A percentile compares a stretch with the other conserved stretches of the same genome.
Conservation (phyloP, 2,329 filamentous ascomycete genomes). For the Penicillium sp. region DNA sequence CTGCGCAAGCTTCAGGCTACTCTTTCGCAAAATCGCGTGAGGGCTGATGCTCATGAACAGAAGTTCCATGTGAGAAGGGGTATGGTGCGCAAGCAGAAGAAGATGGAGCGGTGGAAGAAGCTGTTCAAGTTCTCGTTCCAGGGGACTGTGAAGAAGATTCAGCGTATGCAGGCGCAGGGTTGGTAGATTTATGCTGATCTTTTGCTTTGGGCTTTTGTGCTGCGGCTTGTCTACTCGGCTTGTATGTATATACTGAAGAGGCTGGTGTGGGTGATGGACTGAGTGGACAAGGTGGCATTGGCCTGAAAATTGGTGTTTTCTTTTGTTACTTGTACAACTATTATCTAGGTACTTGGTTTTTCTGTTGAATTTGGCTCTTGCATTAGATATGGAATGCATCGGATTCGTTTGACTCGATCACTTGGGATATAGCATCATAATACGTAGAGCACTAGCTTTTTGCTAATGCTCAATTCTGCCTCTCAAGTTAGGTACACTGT, state of each 20-base stretch:
- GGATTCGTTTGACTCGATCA: constrained; percentile 17
- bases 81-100: constrained; percentile 42
- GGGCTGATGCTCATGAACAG: constrained; percentile 34
- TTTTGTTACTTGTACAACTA: constrained; percentile 21
- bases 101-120: constrained; percentile 43
- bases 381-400: constrained; percentile 26
- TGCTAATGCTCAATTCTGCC: neutral
- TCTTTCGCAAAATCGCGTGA: constrained; percentile 37
- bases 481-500: constrained; percentile 12
- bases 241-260: constrained; percentile 20
- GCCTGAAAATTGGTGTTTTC: constrained; percentile 10
- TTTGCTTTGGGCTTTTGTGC: constrained; percentile 1
- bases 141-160: constrained; percentile 43
- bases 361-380: constrained; percentile 13
- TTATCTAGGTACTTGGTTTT: constrained; percentile 18
- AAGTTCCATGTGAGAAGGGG: constrained; percentile 46
- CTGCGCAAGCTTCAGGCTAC: constrained; percentile 29
- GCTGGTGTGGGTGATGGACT: constrained; percentile 8
- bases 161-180: constrained; percentile 48
- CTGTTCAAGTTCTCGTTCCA: constrained; percentile 48
- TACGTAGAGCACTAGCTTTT: neutral
- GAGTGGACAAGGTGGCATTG: constrained; percentile 9
- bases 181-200: constrained; percentile 36
- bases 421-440: constrained; percentile 2
- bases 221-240: constrained; percentile 10